A percentile compares a stretch with the other conserved stretches of the same genome.
Conservation (phyloP, 1,284 basidiomycete species). For the Pyrrhoderma noxium region DNA sequence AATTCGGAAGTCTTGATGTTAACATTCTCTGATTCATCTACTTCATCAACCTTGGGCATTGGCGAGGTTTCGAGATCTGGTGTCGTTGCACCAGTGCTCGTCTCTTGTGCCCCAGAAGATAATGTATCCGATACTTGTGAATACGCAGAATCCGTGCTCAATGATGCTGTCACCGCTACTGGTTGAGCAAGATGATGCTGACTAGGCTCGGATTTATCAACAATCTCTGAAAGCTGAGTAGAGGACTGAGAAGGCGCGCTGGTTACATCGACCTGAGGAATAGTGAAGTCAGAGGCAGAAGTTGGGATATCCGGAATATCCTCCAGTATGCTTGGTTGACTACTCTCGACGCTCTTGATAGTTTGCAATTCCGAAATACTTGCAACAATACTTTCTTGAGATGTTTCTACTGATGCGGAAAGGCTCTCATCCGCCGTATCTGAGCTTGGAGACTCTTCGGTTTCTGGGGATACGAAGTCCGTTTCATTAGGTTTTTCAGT, state of each 20-base stretch:
- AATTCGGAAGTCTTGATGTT: constrained; percentile 5
- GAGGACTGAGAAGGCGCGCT: not conserved
- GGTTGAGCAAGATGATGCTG: not conserved
- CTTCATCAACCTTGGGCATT: constrained; percentile 8
- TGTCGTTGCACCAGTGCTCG: constrained; percentile 9
- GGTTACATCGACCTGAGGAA: constrained; percentile 10
- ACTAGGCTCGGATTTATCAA: too few relatives aligned
- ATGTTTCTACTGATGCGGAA: not conserved
- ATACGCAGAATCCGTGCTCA: constrained; percentile 13
- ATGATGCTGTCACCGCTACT: constrained; percentile 3
- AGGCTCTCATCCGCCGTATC: not conserved
- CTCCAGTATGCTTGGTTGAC: not conserved
- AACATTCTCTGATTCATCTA: not conserved
- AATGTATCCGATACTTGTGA: constrained; percentile 5
- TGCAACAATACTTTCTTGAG: not conserved
- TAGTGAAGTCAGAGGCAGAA: constrained; percentile 8
- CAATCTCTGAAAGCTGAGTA: too few relatives aligned
- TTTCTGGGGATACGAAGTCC: not conserved
- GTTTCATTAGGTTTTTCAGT: not conserved
- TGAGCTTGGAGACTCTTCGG: not conserved
- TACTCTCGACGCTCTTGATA: constrained; percentile 9
- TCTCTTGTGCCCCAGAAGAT: constrained; percentile 7
- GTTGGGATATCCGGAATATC: constrained; percentile 7
- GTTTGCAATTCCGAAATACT: constrained; percentile 9
- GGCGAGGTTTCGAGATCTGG: constrained; percentile 10